phyloP scores from a whole-genome alignment of 164 flowering plant species.

The Annona cherimola region DNA sequence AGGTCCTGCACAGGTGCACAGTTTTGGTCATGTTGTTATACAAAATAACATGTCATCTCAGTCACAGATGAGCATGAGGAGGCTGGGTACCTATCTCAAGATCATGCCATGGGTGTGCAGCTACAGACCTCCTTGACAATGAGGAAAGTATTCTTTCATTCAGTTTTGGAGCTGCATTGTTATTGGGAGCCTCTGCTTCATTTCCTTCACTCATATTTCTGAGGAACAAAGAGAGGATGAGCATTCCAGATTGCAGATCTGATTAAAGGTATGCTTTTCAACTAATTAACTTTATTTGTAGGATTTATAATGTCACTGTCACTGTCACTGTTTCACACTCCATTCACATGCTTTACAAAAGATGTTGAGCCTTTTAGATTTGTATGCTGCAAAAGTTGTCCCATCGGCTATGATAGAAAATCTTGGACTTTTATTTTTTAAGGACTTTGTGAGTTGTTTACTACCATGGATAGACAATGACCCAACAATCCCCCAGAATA shows the following conservation, averaged over 20 bases:
- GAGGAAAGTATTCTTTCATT: constrained; percentile 72
- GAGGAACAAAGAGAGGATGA: background rate
- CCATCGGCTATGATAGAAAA: too few relatives aligned
- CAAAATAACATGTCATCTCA: background rate
- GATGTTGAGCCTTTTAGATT: background rate
- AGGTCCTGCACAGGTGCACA: constrained; percentile 43
- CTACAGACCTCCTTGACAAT: constrained; percentile 69
- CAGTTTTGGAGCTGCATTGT: constrained; percentile 35
- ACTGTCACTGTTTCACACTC: background rate
- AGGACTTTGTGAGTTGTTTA: background rate
- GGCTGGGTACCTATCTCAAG: constrained; percentile 59
- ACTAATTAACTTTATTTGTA: background rate
- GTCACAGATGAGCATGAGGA: background rate
- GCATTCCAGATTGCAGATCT: background rate
- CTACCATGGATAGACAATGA: background rate
- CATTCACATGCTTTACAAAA: background rate
- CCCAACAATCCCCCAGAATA: background rate
- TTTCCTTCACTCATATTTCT: constrained; percentile 40
- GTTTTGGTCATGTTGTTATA: background rate
- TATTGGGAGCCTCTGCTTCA: constrained; percentile 5
- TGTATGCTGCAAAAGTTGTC: background rate
- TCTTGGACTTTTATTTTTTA: too few relatives aligned
- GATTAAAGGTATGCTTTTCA: background rate
- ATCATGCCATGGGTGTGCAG: constrained; percentile 90
- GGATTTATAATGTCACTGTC: background rate